Base-by-base conservation (phyloP, 1,284 basidiomycete species). In the Wolfiporia cocos region DNA sequence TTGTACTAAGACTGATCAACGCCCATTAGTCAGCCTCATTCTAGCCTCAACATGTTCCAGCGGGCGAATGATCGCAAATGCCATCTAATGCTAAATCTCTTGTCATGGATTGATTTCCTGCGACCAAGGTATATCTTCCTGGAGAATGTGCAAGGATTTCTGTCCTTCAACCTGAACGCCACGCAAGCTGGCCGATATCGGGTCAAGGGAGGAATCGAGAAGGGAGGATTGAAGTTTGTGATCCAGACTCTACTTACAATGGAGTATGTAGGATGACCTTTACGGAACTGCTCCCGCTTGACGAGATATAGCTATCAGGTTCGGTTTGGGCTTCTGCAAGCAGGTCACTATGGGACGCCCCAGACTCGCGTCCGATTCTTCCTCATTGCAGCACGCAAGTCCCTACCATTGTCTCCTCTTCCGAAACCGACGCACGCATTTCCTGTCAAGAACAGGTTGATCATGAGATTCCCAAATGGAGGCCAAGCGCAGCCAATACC, bases 101-200 rank as follows among this genome's bases (percentile, higher is more conserved):
- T 86, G 3, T 81, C 84, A 1, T 83, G 68, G 55, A 66, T 88
- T 1, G 83, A 88, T 47, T 70, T 73, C 37, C 62, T 80, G 20
- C 59, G 62, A 23, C 84, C 86, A 0, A 63, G 66, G n/a, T 76
- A 74, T 42, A 76, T 74, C 46, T 70, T 80, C 48, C 75, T 87
- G 34, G 85, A 88, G 57, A 88, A 88, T 51, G 85, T 88, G 10
- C 66, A 74, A 0, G 86, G 85, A 0, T 86, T 88, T 52, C 52
- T 85, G 1, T 60, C 55, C 11, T 81, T 69, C 50, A 70, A 64
- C 10, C 70, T 87, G 15, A 71, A 73, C 42, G 67, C 75, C 0
- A 61, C 49, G 7, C 79, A 83, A 52, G 64, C 60, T 3, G 63
- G 67, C n/a, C 50, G 52, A 22, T 60, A 81, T 56, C 55, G 59